Base-by-base conservation (phyloP, 2,329 filamentous ascomycete genomes). In the Claviceps sp. region DNA sequence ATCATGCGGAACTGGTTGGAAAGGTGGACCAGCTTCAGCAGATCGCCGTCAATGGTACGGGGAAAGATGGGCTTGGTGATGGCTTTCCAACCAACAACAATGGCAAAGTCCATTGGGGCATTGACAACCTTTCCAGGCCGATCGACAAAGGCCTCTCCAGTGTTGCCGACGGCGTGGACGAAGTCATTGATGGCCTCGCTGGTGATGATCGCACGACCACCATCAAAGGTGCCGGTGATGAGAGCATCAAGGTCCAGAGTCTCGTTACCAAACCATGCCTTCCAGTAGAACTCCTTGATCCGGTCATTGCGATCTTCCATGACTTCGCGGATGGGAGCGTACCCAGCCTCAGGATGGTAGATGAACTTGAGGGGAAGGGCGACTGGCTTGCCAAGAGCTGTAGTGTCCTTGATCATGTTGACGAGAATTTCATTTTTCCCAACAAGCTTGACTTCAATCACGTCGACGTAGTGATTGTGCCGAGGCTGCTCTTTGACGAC, bases 51-150 rank as follows among this genome's bases (percentile, higher is more conserved):
- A 61, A 98, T 97, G 56, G 83, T 88, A 60, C 89, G 84, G 58
- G 93, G 93, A 78, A 98, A 98, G 69, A 98, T 98, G 14, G 93
- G 93, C 78, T 97, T 97, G 11, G 90, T 98, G 64, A 98, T 98
- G 44, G 93, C 93, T 73, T 98, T 97, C 90, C 90, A 96, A 56
- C 90, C 90, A 49, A 94, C 86, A n/a, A 96, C 90, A 59, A 96
- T 95, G 58, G 90, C 90, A 63, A 95, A 98, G 70, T 98, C 93
- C 93, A 98, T 98, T 37, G 94, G 93, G 7, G 93, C 93, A 61
- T 85, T 91, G 57, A 96, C 87, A 56, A 87, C 84, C 74, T 97
- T 97, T 59, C 89, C 91, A 45, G 90, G 91, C 47, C 91, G 82
- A 63, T 97, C 91, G 50, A 98, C 91, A 60, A 98, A 98, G 7